Evolutionary conservation across 2,329 filamentous ascomycete genomes (phyloP).

Genomic region (Phoma sp.): DNA sequence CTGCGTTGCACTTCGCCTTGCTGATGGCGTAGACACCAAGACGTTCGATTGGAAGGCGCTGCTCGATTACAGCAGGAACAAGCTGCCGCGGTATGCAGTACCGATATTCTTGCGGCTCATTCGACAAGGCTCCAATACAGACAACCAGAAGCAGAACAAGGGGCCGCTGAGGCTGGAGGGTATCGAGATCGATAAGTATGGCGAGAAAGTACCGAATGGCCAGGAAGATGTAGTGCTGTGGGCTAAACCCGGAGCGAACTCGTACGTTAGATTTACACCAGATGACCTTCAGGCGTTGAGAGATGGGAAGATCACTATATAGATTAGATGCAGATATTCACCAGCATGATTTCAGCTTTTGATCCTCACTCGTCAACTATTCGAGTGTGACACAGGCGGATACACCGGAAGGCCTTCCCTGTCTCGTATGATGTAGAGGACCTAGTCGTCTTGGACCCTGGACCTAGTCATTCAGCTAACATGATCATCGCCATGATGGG

Average conservation of each 20-base stretch:
- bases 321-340: background rate
- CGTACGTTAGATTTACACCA: slow-evolving; percentile 34
- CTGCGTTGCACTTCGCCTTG: slow-evolving; percentile 64
- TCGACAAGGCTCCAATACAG: slow-evolving; percentile 63
- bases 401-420: no score
- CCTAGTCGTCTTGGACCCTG: no score
- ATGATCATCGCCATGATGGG: no score
- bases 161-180: slow-evolving; percentile 71
- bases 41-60: slow-evolving; percentile 37
- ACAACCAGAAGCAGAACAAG: slow-evolving; percentile 84
- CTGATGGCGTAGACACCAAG: slow-evolving; percentile 44
- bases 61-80: slow-evolving; percentile 28
- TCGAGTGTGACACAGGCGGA: no score
- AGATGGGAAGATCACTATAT: slow-evolving; percentile 24
- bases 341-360: no score
- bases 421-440: no score
- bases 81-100: slow-evolving; percentile 74
- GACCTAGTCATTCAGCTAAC: no score
- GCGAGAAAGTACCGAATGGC: slow-evolving; percentile 35
- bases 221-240: slow-evolving; percentile 37
- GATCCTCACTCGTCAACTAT: no score
- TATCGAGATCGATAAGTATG: slow-evolving; percentile 60
- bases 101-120: slow-evolving; percentile 74
- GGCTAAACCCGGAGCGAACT: slow-evolving; percentile 32
- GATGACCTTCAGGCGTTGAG: slow-evolving; percentile 28